Percentiles rank a stretch among this genome's conserved stretches.
phyloP scores from a whole-genome alignment of 441 rosid genomes.

The California macrophylla region DNA sequence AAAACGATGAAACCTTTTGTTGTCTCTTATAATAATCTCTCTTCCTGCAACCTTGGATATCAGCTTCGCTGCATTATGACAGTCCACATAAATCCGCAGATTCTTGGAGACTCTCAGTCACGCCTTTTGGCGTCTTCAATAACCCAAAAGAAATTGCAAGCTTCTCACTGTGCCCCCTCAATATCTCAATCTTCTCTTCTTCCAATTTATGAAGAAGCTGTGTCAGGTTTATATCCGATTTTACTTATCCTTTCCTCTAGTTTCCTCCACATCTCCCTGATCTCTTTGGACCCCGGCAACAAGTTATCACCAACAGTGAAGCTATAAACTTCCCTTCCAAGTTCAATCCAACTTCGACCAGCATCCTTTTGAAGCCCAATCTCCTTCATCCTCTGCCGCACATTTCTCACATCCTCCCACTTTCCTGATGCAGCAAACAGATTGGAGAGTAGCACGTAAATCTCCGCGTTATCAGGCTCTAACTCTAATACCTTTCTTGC shows the following conservation, averaged over 20 bases:
- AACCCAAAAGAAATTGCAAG: slow-evolving; percentile 36
- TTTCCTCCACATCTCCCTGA: slow-evolving; percentile 27
- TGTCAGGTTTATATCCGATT: slow-evolving; percentile 40
- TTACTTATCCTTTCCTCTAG: slow-evolving; percentile 28
- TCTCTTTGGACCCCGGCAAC: slow-evolving; percentile 19
- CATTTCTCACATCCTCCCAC: slow-evolving; percentile 32
- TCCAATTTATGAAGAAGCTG: slow-evolving; percentile 34
- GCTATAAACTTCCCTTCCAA: slow-evolving; percentile 29
- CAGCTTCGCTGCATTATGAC: slow-evolving; percentile 40
- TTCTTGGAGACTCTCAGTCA: slow-evolving; percentile 36
- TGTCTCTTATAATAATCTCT: slow-evolving; percentile 37
- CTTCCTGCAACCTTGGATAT: slow-evolving; percentile 31
- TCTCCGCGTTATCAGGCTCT: slow-evolving; percentile 35
- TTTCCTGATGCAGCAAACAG: slow-evolving; percentile 32
- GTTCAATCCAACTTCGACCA: slow-evolving; percentile 42
- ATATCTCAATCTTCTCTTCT: slow-evolving; percentile 32
- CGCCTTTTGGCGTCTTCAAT: slow-evolving; percentile 27
- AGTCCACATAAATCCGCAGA: slow-evolving; percentile 37
- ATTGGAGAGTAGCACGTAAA: slow-evolving; percentile 38
- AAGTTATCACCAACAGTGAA: slow-evolving; percentile 29
- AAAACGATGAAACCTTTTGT: slow-evolving; percentile 43
- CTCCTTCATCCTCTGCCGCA: slow-evolving; percentile 30
- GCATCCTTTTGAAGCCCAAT: slow-evolving; percentile 27
- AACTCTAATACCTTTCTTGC: slow-evolving; percentile 30
- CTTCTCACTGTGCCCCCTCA: slow-evolving; percentile 38